Evolutionary conservation across 1,284 basidiomycete genomes (phyloP), one percentile per base, ranked within the genome.

Genomic region (Mrakiaceae sp.): DNA sequence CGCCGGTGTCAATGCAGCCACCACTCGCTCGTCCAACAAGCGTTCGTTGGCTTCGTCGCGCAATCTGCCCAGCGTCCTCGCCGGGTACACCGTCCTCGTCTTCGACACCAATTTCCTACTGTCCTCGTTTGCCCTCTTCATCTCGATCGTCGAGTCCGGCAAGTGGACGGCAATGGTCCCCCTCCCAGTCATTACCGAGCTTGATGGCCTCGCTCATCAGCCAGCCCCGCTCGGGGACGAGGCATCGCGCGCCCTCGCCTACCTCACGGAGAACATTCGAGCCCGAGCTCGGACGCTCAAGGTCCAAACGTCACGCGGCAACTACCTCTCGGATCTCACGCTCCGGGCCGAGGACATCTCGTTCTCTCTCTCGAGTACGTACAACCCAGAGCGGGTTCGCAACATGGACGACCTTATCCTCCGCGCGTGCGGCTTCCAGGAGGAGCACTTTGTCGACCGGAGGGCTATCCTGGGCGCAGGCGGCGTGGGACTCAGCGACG

Each of bases 381-480:
- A 56, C 64, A 60, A 66, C 48, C 40, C 69, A 65, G 64, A 61
- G 27, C 16, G 60, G 62, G 88, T 88, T 59, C 81, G 87, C 47
- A 90, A 83, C 67, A 92, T 97, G 86, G 95, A 98, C 74, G 94
- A 98, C 73, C 81, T 96, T 61, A 97, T 98, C 68, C 81, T 98
- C 53, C 86, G 88, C 70, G 88, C 92, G 27, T 90, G 90, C 9
- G 81, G 87, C 58, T 97, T 92, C 89, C 95, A 97, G 74, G 83
- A 87, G 61, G 87, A 91, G 58, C 90, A 97, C 72, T 98, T 93
- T 84, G 79, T 86, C 39, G 90, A 96, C 76, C 84, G 93, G 11
- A 85, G 88, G 0, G 78, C 79, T 16, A 78, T 90, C 73, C 79
- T 95, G 61, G 82, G 83, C 62, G 71, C 70, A 11, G 68, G 71